Evolutionary conservation across 768 basidiomycete species (phyloP), one percentile per base, ranked within the genome.

Genomic region (Crepidotus variabilis): DNA sequence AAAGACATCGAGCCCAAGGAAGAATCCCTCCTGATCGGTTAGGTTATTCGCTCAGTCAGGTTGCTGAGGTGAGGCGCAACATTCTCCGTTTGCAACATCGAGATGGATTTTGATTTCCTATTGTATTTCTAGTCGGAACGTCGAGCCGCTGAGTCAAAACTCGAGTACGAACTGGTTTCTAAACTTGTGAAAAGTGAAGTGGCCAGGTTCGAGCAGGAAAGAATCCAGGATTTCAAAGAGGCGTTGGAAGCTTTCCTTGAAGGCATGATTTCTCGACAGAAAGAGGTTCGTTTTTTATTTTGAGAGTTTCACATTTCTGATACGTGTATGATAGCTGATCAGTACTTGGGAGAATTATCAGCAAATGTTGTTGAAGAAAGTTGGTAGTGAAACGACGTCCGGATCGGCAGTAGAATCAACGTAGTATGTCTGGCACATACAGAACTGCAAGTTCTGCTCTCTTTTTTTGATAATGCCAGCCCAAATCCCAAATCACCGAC

Each of bases 191-290:
- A 98, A 71, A 74, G 82, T 3, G 97, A 99, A 72, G 84, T 94
- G 60, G 85, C 84, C 4, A 78, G 96, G 45, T 98, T 98, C 66
- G 96, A 99, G 72, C 83, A 86, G 66, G 96, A 97, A 71, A 83
- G 95, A 45, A 81, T 98, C 22, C 90, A 92, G 49, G 96, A 98
- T 68, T 97, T 98, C 71, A 95, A 94, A 71, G 77, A 81, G 46
- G 80, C 88, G 2, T 69, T 99, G 61, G 89, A 92, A 69, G 79
- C 79, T 2, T 94, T 93, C 70, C 73, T 98, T 53, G 89, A 94
- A 45, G 91, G 88, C 5, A 90, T 96, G 88, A 88, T 95, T 50
- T 70, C 78, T 3, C 78, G 86, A 52, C 95, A 99, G 74, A 92
- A 88, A 68, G 84, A 89, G 78, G 87, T 87, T 32, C 13, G 10